These are phyloP conservation scores for Aspergillus ustus DNA, from an alignment of 2,329 filamentous ascomycete genomes.

Conservation along the genomic window DNA sequence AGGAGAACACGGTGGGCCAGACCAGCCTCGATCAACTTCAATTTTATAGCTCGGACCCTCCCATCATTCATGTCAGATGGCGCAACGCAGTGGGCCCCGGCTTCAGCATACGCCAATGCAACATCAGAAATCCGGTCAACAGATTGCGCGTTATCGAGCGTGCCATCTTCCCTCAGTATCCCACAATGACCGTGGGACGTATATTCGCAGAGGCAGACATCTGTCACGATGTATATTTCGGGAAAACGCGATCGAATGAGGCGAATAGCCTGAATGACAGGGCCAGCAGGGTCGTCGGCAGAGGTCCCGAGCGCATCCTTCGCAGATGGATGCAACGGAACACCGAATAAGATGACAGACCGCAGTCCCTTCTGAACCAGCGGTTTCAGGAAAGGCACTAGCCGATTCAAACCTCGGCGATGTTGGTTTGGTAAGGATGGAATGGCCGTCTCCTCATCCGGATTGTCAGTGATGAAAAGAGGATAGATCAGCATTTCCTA, in stretches of 20 bases:
- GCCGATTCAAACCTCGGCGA: slow-evolving; percentile 83
- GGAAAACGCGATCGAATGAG: slow-evolving; percentile 85
- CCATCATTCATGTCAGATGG: slow-evolving; percentile 99
- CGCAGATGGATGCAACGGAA: slow-evolving; percentile 76
- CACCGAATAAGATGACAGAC: slow-evolving; percentile 94
- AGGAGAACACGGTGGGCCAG: slow-evolving; percentile 88
- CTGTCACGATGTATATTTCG: slow-evolving; percentile 84
- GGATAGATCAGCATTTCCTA: slow-evolving; percentile 99
- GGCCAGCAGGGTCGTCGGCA: slow-evolving; percentile 90
- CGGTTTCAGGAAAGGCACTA: slow-evolving; percentile 82
- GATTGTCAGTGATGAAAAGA: slow-evolving; percentile 91
- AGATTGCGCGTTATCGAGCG: slow-evolving; percentile 88
- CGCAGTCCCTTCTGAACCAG: slow-evolving; percentile 87
- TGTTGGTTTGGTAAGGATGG: slow-evolving; percentile 89
- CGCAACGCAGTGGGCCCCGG: slow-evolving; percentile 94
- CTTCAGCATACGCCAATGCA: slow-evolving; percentile 95
- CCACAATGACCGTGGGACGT: slow-evolving; percentile 98
- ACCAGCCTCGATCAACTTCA: slow-evolving; percentile 94
- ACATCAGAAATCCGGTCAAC: slow-evolving; percentile 96
- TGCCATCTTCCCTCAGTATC: slow-evolving; percentile 89
- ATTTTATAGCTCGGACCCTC: slow-evolving; percentile 94
- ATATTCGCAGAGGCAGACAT: slow-evolving; percentile 98
- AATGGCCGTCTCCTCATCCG: slow-evolving; percentile 88
- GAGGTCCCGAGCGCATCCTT: slow-evolving; percentile 92
- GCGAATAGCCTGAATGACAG: slow-evolving; percentile 85